Evolutionary conservation across 75 land plant species (phyloP).

Genomic region (Cryptomeria japonica): DNA sequence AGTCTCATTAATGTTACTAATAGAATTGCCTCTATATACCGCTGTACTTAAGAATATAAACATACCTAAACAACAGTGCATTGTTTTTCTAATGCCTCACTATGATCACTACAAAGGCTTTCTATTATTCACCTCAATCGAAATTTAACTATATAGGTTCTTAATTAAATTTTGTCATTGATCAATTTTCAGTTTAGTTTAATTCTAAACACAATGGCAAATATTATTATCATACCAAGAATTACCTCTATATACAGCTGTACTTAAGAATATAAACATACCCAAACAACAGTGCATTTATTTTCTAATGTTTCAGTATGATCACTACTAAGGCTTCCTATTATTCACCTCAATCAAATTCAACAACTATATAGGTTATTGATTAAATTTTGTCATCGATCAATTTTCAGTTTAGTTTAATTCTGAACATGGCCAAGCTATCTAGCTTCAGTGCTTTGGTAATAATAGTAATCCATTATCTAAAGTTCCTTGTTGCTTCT

Average conservation of each 20-base stretch:
- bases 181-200: too few relatives aligned
- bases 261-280: too few relatives aligned
- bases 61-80: background rate
- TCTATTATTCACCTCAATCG: background rate
- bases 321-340: background rate
- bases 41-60: background rate
- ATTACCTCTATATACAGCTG: too few relatives aligned
- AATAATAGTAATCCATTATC: background rate
- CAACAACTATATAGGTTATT: too few relatives aligned
- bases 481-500: too few relatives aligned
- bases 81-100: background rate
- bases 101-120: background rate
- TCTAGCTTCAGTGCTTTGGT: background rate
- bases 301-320: background rate
- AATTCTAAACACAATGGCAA: too few relatives aligned
- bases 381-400: too few relatives aligned
- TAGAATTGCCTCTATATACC: background rate
- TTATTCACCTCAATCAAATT: background rate
- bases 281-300: too few relatives aligned
- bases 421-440: background rate
- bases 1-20: background rate
- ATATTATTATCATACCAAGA: too few relatives aligned
- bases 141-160: too few relatives aligned
- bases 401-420: too few relatives aligned
- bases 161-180: too few relatives aligned